These are phyloP conservation scores for Phytophthora cajani DNA, from an alignment of 352 stramenopile genomes.

Conservation along the genomic window DNA sequence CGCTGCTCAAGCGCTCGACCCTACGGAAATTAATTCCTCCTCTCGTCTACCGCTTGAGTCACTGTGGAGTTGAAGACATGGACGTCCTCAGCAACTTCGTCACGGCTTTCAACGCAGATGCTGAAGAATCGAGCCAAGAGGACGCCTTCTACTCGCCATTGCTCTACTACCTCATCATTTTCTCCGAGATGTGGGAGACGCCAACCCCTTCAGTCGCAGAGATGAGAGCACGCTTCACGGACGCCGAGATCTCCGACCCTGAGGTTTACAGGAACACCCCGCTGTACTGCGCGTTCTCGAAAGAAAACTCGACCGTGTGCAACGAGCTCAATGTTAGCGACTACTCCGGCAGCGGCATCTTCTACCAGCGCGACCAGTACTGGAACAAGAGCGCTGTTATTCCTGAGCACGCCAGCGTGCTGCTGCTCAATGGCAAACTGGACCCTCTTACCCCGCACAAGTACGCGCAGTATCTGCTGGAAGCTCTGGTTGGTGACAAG, in stretches of 20 bases:
- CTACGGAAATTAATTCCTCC: slow-evolving; percentile 40
- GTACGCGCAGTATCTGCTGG: slow-evolving; percentile 42
- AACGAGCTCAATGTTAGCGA: slow-evolving; percentile 11
- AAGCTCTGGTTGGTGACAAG: slow-evolving; percentile 31
- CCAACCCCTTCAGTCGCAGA: slow-evolving; percentile 19
- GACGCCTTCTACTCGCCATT: slow-evolving; percentile 38
- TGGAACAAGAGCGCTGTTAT: slow-evolving; percentile 52
- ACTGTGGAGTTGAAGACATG: slow-evolving; percentile 35
- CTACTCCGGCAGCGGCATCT: slow-evolving; percentile 23
- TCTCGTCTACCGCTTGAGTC: slow-evolving; percentile 41
- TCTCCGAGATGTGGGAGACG: slow-evolving; percentile 55
- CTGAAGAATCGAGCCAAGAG: slow-evolving; percentile 16
- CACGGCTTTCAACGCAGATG: slow-evolving; percentile 12
- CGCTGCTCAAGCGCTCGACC: slow-evolving; percentile 23
- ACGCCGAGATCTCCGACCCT: slow-evolving; percentile 24
- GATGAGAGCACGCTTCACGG: slow-evolving; percentile 31
- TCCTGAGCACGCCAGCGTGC: slow-evolving; percentile 39
- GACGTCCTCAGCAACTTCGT: slow-evolving; percentile 30
- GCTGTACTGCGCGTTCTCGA: slow-evolving; percentile 61
- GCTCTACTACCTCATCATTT: slow-evolving; percentile 53
- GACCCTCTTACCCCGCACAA: slow-evolving; percentile 54
- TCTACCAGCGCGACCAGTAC: slow-evolving; percentile 58
- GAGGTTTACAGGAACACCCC: slow-evolving; percentile 29
- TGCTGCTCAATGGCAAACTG: slow-evolving; percentile 53
- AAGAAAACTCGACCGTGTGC: slow-evolving; percentile 44